Percentiles rank a stretch among this genome's conserved stretches.
These are phyloP conservation scores for Dipodascopsis uninucleata DNA, from an alignment of 805 yeast species.

Conservation along the genomic window DNA sequence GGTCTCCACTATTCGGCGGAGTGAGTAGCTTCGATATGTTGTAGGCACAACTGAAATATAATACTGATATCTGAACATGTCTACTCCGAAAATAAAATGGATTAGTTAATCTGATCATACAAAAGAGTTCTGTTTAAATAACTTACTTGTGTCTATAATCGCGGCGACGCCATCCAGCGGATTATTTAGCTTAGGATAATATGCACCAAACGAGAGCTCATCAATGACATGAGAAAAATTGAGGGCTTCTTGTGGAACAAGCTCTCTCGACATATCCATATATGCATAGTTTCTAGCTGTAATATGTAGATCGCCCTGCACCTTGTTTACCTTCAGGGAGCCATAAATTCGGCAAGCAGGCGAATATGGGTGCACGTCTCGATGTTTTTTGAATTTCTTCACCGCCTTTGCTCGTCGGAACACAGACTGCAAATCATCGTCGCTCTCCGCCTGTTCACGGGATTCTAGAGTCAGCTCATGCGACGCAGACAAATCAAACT, in stretches of 20 bases:
- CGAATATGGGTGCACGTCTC: slow-evolving; percentile 5
- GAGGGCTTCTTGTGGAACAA: slow-evolving; percentile 36
- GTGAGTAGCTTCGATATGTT: slow-evolving; percentile 49
- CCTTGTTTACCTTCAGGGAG: slow-evolving; percentile 76
- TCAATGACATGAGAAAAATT: slow-evolving; percentile 81
- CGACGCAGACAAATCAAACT: slow-evolving; percentile 15
- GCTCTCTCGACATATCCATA: slow-evolving; percentile 33
- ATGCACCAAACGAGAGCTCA: slow-evolving; percentile 88
- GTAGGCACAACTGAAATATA: slow-evolving; percentile 82
- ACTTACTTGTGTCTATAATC: slow-evolving; percentile 44
- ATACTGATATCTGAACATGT: slow-evolving; percentile 50
- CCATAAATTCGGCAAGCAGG: slow-evolving; percentile 90
- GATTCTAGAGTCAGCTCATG: slow-evolving; percentile 24
- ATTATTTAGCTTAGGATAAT: slow-evolving; percentile 78
- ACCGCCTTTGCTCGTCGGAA: slow-evolving; percentile 22
- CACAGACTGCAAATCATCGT: slow-evolving; percentile 15
- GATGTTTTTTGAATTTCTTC: slow-evolving; percentile 13
- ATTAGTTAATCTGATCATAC: neutral
- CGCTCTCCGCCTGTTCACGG: slow-evolving; percentile 19
- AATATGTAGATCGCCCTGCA: slow-evolving; percentile 79
- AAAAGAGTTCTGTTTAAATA: neutral
- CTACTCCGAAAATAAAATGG: slow-evolving; percentile 3
- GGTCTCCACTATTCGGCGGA: slow-evolving; percentile 73
- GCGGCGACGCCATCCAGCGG: slow-evolving; percentile 80
- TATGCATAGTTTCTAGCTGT: slow-evolving; percentile 74